A percentile compares a stretch with the other conserved stretches of the same genome.
phyloP scores from a whole-genome alignment of 495 filamentous ascomycete genomes.

The Penicillium manginii region DNA sequence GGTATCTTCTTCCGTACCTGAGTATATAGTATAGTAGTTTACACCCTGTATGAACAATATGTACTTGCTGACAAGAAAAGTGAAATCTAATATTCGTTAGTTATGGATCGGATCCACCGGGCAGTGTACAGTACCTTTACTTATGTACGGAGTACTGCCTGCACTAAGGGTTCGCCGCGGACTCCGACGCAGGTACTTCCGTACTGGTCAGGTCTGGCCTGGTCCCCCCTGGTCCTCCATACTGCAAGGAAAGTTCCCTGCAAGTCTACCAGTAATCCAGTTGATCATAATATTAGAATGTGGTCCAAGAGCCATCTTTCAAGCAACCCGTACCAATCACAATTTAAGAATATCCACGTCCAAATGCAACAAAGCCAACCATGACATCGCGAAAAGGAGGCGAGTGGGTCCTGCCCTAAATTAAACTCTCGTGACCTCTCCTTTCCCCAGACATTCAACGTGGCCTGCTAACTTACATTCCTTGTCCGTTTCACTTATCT shows the following conservation, averaged over 20 bases:
- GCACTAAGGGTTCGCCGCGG: background rate
- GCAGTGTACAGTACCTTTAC: too few relatives aligned
- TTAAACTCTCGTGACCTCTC: constrained; percentile 37
- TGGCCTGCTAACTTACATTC: constrained; percentile 15
- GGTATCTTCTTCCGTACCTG: too few relatives aligned
- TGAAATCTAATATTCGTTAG: too few relatives aligned
- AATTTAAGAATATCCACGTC: background rate
- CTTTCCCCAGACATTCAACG: constrained; percentile 36
- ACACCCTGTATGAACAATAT: too few relatives aligned
- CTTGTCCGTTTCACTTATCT: constrained; percentile 7
- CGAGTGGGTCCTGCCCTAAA: constrained; percentile 28
- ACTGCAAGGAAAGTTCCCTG: background rate
- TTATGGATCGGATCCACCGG: background rate
- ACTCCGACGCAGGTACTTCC: constrained; percentile 9
- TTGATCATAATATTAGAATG: constrained; percentile 4
- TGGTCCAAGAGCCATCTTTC: background rate
- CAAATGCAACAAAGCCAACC: background rate
- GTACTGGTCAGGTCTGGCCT: too few relatives aligned
- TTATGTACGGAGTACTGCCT: background rate
- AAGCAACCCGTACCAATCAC: background rate
- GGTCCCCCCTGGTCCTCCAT: background rate
- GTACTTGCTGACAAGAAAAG: too few relatives aligned
- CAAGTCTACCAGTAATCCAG: background rate
- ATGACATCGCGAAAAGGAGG: constrained; percentile 30
- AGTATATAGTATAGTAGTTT: too few relatives aligned